A percentile compares a stretch with the other conserved stretches of the same genome.
Conservation (phyloP, 148 eudicot genomes). For the Silene conica region DNA sequence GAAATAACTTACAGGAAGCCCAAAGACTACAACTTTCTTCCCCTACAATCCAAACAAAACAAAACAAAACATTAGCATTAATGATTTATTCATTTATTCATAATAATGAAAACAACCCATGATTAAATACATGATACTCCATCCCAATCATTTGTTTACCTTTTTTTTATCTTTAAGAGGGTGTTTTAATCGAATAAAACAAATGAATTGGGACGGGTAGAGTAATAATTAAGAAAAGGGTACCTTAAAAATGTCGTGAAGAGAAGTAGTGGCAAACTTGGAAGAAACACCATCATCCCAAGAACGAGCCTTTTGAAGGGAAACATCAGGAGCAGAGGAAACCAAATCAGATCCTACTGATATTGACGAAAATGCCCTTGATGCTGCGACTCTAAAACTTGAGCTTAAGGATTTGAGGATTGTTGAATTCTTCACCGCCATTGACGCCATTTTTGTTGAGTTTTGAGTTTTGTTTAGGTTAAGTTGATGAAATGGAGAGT, state of each 20-base stretch:
- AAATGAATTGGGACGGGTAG: too few species aligned
- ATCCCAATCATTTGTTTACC: too few species aligned
- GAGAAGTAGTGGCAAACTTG: constrained; percentile 72
- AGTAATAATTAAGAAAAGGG: background rate
- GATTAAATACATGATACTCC: background rate
- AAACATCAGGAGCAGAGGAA: constrained; percentile 68
- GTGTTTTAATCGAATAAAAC: too few species aligned
- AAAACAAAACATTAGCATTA: background rate
- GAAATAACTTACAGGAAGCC: constrained; percentile 80
- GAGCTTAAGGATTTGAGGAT: constrained; percentile 31
- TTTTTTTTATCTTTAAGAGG: too few species aligned
- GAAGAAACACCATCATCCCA: constrained; percentile 96
- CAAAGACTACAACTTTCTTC: constrained; percentile 89
- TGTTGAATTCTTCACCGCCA: constrained; percentile 44
- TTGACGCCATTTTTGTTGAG: constrained; percentile 46
- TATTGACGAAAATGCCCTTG: constrained; percentile 58
- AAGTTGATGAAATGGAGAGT: background rate
- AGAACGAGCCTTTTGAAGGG: constrained; percentile 87
- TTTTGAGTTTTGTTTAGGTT: background rate
- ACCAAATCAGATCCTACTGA: constrained; percentile 73
- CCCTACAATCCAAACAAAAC: constrained; percentile 48
- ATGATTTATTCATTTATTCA: background rate
- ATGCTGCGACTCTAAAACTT: constrained; percentile 28
- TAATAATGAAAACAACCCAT: background rate
- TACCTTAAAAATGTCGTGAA: constrained; percentile 81